phyloP scores from a whole-genome alignment of 2,329 filamentous ascomycete species.

The Colletotrichum sp. region DNA sequence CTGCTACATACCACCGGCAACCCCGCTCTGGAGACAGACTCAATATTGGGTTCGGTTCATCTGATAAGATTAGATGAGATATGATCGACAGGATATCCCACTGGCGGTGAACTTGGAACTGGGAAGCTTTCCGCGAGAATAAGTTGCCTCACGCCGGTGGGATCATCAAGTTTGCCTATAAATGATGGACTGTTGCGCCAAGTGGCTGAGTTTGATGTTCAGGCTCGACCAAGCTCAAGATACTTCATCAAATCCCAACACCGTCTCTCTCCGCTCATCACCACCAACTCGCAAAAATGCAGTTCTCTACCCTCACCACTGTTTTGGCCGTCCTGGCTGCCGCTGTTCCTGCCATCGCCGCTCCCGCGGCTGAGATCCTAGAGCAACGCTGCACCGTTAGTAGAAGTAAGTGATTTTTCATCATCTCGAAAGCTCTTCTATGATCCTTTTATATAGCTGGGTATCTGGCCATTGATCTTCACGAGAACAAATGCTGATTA shows the following conservation, averaged over 20 bases:
- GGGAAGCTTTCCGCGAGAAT: not conserved
- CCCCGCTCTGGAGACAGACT: not conserved
- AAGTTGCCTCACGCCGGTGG: not conserved
- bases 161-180: not conserved
- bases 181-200: not conserved
- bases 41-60: not conserved
- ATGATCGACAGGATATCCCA: not conserved
- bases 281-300: not conserved
- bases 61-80: not conserved
- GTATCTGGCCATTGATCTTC: not conserved
- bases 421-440: not conserved
- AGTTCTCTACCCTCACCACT: constrained; percentile 52
- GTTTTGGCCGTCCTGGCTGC: constrained; percentile 54
- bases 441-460: too few species aligned
- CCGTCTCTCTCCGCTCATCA: not conserved
- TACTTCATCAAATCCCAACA: not conserved
- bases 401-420: not conserved
- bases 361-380: not conserved
- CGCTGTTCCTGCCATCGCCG: constrained; percentile 22
- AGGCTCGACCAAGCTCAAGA: not conserved
- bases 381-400: not conserved
- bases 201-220: not conserved
- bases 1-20: not conserved
- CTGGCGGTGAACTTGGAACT: not conserved
- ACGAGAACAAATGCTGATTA: not conserved